Conservation (phyloP, 2,329 filamentous ascomycete genomes). For the Scolecobasidium constrictum region DNA sequence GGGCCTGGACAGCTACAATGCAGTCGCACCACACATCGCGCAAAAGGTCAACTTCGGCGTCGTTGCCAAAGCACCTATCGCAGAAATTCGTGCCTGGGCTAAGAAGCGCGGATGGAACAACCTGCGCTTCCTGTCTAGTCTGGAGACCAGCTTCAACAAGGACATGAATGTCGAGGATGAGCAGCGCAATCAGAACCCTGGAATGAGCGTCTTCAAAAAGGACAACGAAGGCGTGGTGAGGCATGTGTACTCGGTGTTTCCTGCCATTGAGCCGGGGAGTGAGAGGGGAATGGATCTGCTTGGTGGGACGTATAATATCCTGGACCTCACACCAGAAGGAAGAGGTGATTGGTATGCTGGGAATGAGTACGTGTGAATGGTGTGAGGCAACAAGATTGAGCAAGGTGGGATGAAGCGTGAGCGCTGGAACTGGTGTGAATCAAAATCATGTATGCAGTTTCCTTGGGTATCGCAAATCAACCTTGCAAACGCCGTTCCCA, state of each 20-base stretch:
- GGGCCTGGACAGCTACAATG: conserved; percentile 12
- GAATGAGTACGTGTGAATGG: neutral
- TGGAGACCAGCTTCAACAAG: conserved; percentile 12
- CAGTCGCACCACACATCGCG: conserved; percentile 12
- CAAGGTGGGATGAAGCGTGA: neutral
- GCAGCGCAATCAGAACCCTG: conserved; percentile 10
- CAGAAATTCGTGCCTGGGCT: conserved; percentile 10
- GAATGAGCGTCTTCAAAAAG: conserved; percentile 13
- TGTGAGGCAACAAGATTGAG: neutral
- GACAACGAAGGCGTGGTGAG: conserved; percentile 10
- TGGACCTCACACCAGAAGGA: neutral
- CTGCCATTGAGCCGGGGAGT: neutral
- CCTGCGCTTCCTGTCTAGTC: conserved; percentile 13
- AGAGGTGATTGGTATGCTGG: neutral
- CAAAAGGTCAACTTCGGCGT: conserved; percentile 11
- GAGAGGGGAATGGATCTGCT: neutral
- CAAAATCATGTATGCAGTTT: too few relatives aligned
- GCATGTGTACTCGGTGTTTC: conserved; percentile 10
- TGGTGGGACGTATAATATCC: neutral
- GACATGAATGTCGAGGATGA: conserved; percentile 12
- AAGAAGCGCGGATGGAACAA: conserved; percentile 11
- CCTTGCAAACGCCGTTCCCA: neutral
- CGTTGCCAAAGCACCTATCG: conserved; percentile 11
- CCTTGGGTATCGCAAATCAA: too few relatives aligned
- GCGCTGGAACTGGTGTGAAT: neutral